phyloP scores from a whole-genome alignment of 441 rosid species.

The Macaranga tanarius region DNA sequence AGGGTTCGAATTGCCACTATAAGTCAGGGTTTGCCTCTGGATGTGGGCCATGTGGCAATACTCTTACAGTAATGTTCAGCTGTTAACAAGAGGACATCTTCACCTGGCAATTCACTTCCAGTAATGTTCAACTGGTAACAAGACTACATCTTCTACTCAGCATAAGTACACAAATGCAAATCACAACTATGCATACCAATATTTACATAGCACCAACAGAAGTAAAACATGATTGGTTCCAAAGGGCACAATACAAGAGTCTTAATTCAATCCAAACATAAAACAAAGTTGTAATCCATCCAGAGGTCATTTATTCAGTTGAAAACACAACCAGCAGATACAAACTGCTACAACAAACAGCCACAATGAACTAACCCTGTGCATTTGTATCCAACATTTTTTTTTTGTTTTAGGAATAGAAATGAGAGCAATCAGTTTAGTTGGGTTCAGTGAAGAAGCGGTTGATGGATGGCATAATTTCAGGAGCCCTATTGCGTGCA shows the following conservation, averaged over 20 bases:
- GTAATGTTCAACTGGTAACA: too few relatives aligned
- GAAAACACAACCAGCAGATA: neutral
- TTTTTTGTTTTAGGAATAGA: neutral
- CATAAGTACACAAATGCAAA: neutral
- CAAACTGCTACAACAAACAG: slow-evolving; percentile 1
- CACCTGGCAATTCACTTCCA: too few relatives aligned
- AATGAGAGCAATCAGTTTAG: slow-evolving; percentile 16
- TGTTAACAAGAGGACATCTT: too few relatives aligned
- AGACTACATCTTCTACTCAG: too few relatives aligned
- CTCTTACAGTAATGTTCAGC: too few relatives aligned
- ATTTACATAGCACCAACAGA: neutral
- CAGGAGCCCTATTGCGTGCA: slow-evolving; percentile 69
- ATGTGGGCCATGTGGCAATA: too few relatives aligned
- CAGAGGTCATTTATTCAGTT: slow-evolving; percentile 8
- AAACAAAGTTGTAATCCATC: neutral
- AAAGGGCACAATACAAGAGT: too few relatives aligned
- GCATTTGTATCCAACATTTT: neutral
- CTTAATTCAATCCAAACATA: neutral
- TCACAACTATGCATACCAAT: neutral
- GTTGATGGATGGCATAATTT: slow-evolving; percentile 91
- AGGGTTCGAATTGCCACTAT: too few relatives aligned
- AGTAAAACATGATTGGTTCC: neutral
- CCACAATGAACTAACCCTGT: neutral
- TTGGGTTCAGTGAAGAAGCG: slow-evolving; percentile 77
- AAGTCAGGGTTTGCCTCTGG: too few relatives aligned